phyloP scores from a whole-genome alignment of 2,329 filamentous ascomycete genomes.

The Acephala macrosclerotiorum region DNA sequence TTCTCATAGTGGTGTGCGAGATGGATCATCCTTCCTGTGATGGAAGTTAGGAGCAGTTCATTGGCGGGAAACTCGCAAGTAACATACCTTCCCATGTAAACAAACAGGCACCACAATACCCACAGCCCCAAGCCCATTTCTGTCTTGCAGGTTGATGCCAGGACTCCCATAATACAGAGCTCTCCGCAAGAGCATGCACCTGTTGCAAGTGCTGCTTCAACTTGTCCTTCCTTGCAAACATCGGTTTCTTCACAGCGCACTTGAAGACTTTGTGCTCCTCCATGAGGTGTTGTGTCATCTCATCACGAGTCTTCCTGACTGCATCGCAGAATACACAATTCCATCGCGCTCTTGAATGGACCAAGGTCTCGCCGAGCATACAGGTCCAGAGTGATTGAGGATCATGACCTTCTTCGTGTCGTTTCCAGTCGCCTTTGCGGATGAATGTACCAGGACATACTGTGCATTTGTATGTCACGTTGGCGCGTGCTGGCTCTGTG shows the following conservation, averaged over 20 bases:
- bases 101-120: constrained; percentile 33
- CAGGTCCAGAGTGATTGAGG: constrained; percentile 36
- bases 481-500: not conserved
- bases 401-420: constrained; percentile 37
- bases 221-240: constrained; percentile 34
- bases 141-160: constrained; percentile 30
- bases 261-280: constrained; percentile 30
- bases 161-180: constrained; percentile 26
- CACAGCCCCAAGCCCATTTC: constrained; percentile 38
- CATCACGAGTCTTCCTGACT: constrained; percentile 18
- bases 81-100: constrained; percentile 37
- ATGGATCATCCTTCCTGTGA: constrained; percentile 32
- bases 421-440: constrained; percentile 36
- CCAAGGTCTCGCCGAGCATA: constrained; percentile 26
- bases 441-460: constrained; percentile 27
- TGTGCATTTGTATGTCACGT: constrained; percentile 33
- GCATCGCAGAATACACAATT: constrained; percentile 31
- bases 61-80: not conserved
- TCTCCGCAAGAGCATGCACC: constrained; percentile 29
- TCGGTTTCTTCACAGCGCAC: constrained; percentile 28
- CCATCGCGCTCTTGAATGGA: constrained; percentile 20
- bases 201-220: constrained; percentile 35
- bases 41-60: not conserved
- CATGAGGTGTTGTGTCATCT: constrained; percentile 28
- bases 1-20: constrained; percentile 39